phyloP scores from a whole-genome alignment of 2,329 filamentous ascomycete genomes.

The Coniochaeta sp. region DNA sequence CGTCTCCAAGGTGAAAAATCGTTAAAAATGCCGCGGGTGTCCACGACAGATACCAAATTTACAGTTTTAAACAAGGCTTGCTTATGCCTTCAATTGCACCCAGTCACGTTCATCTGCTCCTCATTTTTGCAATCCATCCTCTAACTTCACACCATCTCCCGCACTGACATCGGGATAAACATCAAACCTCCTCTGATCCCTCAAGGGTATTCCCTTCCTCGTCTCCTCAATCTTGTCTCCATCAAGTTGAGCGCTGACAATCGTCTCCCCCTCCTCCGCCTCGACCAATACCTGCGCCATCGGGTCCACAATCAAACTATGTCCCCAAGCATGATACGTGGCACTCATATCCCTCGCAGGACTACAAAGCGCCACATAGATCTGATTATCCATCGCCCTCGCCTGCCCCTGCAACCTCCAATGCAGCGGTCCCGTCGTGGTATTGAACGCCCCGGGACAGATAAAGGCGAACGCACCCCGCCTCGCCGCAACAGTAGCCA shows the following conservation, averaged over 20 bases:
- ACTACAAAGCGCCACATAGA: constrained; percentile 88
- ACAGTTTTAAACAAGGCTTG: neutral
- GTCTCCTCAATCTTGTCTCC: constrained; percentile 63
- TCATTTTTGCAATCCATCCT: constrained; percentile 15
- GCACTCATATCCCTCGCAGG: constrained; percentile 74
- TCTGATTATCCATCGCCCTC: constrained; percentile 85
- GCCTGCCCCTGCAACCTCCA: constrained; percentile 80
- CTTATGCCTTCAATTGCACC: neutral
- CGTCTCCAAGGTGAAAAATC: neutral
- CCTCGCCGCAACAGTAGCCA: constrained; percentile 81
- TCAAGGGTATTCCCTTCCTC: constrained; percentile 76
- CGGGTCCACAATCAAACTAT: constrained; percentile 82
- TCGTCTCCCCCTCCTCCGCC: constrained; percentile 69
- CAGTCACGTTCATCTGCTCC: neutral
- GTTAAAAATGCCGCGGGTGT: neutral
- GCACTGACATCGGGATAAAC: constrained; percentile 86
- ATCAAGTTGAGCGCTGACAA: constrained; percentile 65
- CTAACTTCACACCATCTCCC: constrained; percentile 34
- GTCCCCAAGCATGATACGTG: constrained; percentile 84
- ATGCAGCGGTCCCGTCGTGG: constrained; percentile 85
- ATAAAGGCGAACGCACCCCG: constrained; percentile 80
- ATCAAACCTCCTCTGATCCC: constrained; percentile 82
- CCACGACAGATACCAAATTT: neutral
- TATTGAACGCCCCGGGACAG: constrained; percentile 96
- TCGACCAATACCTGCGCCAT: constrained; percentile 76